A percentile compares a stretch with the other conserved stretches of the same genome.
phyloP scores from a whole-genome alignment of 176 grass and related monocot genomes.

The Eremochloa ophiuroides region DNA sequence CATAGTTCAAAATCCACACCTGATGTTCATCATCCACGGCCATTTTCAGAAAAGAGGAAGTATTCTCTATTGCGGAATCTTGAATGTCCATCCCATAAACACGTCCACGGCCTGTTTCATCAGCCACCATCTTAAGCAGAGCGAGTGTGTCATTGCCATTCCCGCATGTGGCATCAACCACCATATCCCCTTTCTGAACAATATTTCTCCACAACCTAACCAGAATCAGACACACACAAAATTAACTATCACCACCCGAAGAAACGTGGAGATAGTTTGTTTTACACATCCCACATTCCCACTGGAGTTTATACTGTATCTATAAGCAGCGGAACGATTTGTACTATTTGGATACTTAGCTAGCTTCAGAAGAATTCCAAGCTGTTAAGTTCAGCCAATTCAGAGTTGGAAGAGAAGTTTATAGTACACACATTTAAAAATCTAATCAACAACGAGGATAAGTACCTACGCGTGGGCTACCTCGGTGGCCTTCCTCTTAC shows the following conservation, averaged over 20 bases:
- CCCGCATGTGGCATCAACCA: constrained; percentile 94
- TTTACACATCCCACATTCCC: background rate
- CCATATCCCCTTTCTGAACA: constrained; percentile 63
- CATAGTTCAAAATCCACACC: constrained; percentile 36
- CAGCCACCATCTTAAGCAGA: constrained; percentile 74
- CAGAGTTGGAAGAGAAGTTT: background rate
- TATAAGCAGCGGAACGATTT: too few species aligned
- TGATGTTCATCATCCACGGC: constrained; percentile 36
- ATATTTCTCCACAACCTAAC: constrained; percentile 78
- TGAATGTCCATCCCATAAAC: constrained; percentile 94
- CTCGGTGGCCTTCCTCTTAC: constrained; percentile 79
- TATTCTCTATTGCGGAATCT: constrained; percentile 60
- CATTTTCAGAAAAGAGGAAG: constrained; percentile 58
- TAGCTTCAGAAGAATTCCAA: background rate
- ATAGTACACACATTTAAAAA: background rate
- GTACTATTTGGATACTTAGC: background rate
- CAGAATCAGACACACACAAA: background rate
- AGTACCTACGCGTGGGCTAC: constrained; percentile 90
- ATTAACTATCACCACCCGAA: background rate
- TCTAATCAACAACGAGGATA: background rate
- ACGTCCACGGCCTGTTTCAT: constrained; percentile 42
- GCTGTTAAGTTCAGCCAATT: background rate
- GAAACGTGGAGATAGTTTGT: background rate
- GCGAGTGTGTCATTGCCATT: constrained; percentile 78
- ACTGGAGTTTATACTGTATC: background rate